phyloP scores from a whole-genome alignment of 106 monocot species.

The Cymbidium sinense region DNA sequence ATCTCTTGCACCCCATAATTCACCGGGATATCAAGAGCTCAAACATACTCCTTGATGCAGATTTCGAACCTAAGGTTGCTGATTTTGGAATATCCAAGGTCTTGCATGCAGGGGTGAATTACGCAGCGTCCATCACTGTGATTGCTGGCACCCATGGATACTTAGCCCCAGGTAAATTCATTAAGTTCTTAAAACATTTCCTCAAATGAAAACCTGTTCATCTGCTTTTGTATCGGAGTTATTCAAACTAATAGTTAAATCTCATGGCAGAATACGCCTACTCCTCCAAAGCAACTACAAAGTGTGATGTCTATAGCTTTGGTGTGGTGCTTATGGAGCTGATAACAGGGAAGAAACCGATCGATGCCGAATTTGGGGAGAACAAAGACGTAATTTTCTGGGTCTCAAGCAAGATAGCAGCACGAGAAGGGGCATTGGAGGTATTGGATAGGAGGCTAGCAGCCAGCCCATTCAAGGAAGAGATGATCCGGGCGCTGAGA shows the following conservation, averaged over 20 bases:
- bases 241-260: neutral
- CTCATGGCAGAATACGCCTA: conserved; percentile 76
- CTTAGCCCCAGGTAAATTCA: conserved; percentile 71
- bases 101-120: conserved; percentile 52
- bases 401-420: conserved; percentile 49
- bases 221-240: neutral
- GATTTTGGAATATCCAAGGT: conserved; percentile 96
- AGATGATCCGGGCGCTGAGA: conserved; percentile 62
- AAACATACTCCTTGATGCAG: conserved; percentile 81
- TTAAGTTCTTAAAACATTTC: neutral
- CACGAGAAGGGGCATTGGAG: conserved; percentile 42
- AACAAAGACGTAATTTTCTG: conserved; percentile 67
- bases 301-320: conserved; percentile 97
- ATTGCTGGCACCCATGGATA: conserved; percentile 91
- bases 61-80: conserved; percentile 88
- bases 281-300: conserved; percentile 80
- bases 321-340: conserved; percentile 97
- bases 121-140: conserved; percentile 43
- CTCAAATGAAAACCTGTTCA: neutral
- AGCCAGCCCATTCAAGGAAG: conserved; percentile 56
- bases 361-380: conserved; percentile 75
- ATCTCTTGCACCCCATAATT: conserved; percentile 73
- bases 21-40: conserved; percentile 93
- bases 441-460: conserved; percentile 53
- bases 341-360: conserved; percentile 84